A percentile compares a stretch with the other conserved stretches of the same genome.
Evolutionary conservation across 768 basidiomycete genomes (phyloP).

Genomic region (Xanthoconium purpureum): DNA sequence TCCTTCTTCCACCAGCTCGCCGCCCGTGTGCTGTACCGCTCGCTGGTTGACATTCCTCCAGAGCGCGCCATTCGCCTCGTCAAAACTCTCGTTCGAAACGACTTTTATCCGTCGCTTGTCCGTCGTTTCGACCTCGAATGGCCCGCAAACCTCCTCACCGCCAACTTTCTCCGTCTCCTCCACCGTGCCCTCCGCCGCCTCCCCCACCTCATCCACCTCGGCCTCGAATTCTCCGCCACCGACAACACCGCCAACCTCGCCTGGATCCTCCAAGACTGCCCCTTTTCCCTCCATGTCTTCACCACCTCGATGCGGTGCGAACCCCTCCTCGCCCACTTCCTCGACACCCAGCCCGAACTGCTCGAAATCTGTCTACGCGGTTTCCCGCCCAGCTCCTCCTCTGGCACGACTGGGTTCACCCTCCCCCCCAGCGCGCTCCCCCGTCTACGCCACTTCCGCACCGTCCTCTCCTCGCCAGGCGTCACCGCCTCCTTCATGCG

Average conservation of each 20-base stretch:
- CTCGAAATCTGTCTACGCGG: slow-evolving; percentile 56
- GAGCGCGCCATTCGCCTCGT: slow-evolving; percentile 37
- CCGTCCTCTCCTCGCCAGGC: slow-evolving; percentile 48
- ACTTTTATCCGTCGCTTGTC: slow-evolving; percentile 40
- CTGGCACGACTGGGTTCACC: slow-evolving; percentile 12
- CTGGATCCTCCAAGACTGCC: slow-evolving; percentile 48
- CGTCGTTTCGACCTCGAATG: slow-evolving; percentile 48
- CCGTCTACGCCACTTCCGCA: slow-evolving; percentile 47
- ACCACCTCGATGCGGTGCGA: slow-evolving; percentile 58
- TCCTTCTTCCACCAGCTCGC: slow-evolving; percentile 28
- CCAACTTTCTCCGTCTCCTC: slow-evolving; percentile 51
- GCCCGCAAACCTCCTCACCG: slow-evolving; percentile 35
- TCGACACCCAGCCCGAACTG: slow-evolving; percentile 48
- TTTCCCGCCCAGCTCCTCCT: slow-evolving; percentile 29
- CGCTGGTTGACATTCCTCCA: slow-evolving; percentile 35
- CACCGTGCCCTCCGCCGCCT: slow-evolving; percentile 41
- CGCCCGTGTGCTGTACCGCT: slow-evolving; percentile 35
- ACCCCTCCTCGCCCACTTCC: slow-evolving; percentile 44
- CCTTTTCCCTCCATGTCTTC: slow-evolving; percentile 46
- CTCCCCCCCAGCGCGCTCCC: slow-evolving; percentile 46
- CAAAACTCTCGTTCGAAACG: slow-evolving; percentile 37
- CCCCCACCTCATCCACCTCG: slow-evolving; percentile 39
- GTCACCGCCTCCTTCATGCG: slow-evolving; percentile 45
- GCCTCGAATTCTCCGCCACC: slow-evolving; percentile 45
- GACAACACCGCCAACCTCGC: slow-evolving; percentile 36